Evolutionary conservation across 169 alveolate species (phyloP).

Genomic region (Amoebophrya sp.): DNA sequence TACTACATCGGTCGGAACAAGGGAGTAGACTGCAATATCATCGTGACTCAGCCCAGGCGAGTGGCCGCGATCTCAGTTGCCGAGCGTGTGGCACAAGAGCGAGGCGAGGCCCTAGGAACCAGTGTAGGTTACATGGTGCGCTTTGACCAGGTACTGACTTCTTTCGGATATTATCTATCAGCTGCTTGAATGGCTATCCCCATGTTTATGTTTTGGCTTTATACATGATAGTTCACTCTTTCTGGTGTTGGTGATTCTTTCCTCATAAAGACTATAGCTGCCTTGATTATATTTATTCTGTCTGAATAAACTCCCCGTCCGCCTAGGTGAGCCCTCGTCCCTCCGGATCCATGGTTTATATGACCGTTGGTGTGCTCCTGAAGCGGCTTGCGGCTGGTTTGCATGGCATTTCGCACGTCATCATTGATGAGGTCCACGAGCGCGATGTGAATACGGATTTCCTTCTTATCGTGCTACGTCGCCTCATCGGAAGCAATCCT

Average conservation of each 20-base stretch:
- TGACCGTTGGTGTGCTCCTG: constrained; percentile 32
- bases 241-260: too few relatives aligned
- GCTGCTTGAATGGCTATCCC: too few relatives aligned
- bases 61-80: constrained; percentile 34
- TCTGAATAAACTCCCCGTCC: too few relatives aligned
- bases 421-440: constrained; percentile 59
- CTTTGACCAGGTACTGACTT: constrained; percentile 32
- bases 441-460: constrained; percentile 52
- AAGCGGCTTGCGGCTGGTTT: constrained; percentile 26
- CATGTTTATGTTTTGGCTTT: too few relatives aligned
- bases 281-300: too few relatives aligned
- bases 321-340: neutral
- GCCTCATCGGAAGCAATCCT: neutral
- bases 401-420: constrained; percentile 38
- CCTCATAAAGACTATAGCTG: too few relatives aligned
- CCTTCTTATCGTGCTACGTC: constrained; percentile 26
- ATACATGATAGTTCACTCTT: too few relatives aligned
- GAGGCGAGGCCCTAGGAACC: constrained; percentile 25
- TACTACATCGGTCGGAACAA: constrained; percentile 14
- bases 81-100: constrained; percentile 27
- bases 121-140: constrained; percentile 28
- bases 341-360: neutral
- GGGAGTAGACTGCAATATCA: constrained; percentile 22
- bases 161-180: too few relatives aligned
- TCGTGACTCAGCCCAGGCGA: constrained; percentile 37